These are phyloP conservation scores for Serendipita sp. DNA, from an alignment of 768 basidiomycete genomes.

Conservation along the genomic window DNA sequence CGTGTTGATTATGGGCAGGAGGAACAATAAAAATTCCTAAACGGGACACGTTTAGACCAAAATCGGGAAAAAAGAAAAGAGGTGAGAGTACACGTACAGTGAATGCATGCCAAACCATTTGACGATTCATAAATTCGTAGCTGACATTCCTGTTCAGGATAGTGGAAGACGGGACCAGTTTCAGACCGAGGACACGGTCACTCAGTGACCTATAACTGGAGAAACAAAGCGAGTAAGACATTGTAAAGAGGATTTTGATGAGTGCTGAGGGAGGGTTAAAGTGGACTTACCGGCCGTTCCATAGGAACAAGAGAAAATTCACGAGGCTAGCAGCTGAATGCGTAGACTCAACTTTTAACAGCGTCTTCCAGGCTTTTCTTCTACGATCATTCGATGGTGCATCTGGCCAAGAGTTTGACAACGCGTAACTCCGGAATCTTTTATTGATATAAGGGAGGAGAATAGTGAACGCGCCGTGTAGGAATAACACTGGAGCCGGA, in stretches of 20 bases:
- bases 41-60: neutral
- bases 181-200: constrained; percentile 63
- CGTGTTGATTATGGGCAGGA: constrained; percentile 70
- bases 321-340: constrained; percentile 46
- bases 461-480: constrained; percentile 60
- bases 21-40: constrained; percentile 89
- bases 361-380: constrained; percentile 53
- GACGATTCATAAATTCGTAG: constrained; percentile 98
- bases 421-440: constrained; percentile 55
- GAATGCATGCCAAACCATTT: constrained; percentile 98
- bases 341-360: constrained; percentile 51
- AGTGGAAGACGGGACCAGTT: constrained; percentile 52
- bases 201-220: constrained; percentile 69
- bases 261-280: neutral
- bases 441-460: constrained; percentile 64
- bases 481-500: constrained; percentile 40
- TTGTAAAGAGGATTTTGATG: neutral
- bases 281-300: constrained; percentile 62
- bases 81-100: constrained; percentile 45
- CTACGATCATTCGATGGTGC: constrained; percentile 64
- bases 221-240: neutral
- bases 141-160: constrained; percentile 71
- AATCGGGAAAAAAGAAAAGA: neutral
- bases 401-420: constrained; percentile 84
- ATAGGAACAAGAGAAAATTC: constrained; percentile 75